Base-by-base conservation (phyloP, 2,329 filamentous ascomycete genomes). In the Hymenoscyphus infarciens region DNA sequence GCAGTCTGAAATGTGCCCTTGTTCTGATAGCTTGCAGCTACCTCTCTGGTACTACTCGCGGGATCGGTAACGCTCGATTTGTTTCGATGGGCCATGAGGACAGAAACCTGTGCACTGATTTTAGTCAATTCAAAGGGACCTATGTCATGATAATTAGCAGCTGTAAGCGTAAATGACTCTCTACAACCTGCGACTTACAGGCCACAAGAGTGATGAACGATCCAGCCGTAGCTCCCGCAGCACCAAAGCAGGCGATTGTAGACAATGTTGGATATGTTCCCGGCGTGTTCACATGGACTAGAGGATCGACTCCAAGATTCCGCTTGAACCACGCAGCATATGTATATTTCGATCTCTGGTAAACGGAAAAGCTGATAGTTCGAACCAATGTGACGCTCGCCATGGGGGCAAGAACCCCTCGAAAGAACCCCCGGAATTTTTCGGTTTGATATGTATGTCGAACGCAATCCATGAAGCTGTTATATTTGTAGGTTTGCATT, bases 61-160 rank as follows among this genome's bases (percentile, higher is more conserved):
- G 73, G 67, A 33, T 74, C 69, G n/a, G 72, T 72, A 27, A 71
- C 38, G 52, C 70, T 73, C 16, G 75, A 73, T 55, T 80, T 78
- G 65, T 81, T 80, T 67, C 83, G 80, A 63, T 82, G 80, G 19
- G 88, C 88, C 78, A 93, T 85, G 63, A 94, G 79, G 11, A 92
- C 89, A 1, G 91, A 92, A 22, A 95, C 89, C 75, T 96, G 91
- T 16, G 91, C 90, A 74, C 89, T 93, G 63, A 95, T 81, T 76
- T 96, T 96, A n/a, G 90, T 93, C 75, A 96, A 82, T 75, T 96
- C 91, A 73, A 96, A 96, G 1, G 91, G 91, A 72, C 86, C 87
- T 89, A 49, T 62, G 13, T 15, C 13, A 8, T 52, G 19, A 22
- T 8, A n/a, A 61, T 68, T 60, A 65, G 65, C 63, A 61, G 64